A percentile compares a stretch with the other conserved stretches of the same genome.
phyloP scores from a whole-genome alignment of 345 rosid genomes.

The Barbarea vulgaris region DNA sequence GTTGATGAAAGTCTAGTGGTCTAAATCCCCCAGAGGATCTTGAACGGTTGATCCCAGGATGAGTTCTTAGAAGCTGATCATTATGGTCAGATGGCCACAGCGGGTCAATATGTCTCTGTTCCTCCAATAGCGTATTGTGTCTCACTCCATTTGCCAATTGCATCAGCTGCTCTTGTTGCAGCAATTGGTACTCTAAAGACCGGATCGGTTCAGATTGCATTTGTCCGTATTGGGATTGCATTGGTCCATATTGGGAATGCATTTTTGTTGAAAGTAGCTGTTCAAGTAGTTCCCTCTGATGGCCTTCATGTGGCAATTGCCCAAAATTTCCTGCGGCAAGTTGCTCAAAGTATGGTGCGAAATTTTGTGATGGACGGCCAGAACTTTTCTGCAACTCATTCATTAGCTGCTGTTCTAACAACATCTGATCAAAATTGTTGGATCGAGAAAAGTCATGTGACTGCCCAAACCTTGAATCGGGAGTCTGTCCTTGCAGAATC shows the following conservation, averaged over 20 bases:
- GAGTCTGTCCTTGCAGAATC: slow-evolving; percentile 56
- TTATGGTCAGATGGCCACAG: slow-evolving; percentile 65
- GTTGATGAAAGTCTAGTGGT: slow-evolving; percentile 52
- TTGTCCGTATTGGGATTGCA: slow-evolving; percentile 51
- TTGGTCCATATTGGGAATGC: slow-evolving; percentile 43
- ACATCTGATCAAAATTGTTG: slow-evolving; percentile 38
- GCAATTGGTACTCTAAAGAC: slow-evolving; percentile 64
- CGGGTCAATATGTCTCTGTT: slow-evolving; percentile 61
- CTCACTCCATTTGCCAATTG: slow-evolving; percentile 56
- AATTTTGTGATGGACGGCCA: slow-evolving; percentile 50
- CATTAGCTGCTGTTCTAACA: slow-evolving; percentile 42
- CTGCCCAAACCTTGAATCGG: slow-evolving; percentile 63
- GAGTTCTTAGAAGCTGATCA: slow-evolving; percentile 54
- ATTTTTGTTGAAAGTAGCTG: slow-evolving; percentile 41
- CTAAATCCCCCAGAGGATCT: slow-evolving; percentile 54
- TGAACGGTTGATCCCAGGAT: slow-evolving; percentile 47
- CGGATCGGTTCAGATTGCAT: slow-evolving; percentile 29
- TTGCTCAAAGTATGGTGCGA: slow-evolving; percentile 59
- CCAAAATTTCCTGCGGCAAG: slow-evolving; percentile 59
- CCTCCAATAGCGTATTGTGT: slow-evolving; percentile 54
- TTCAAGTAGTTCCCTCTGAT: slow-evolving; percentile 62
- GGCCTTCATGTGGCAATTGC: slow-evolving; percentile 54
- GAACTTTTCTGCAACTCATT: slow-evolving; percentile 45
- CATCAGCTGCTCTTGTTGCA: slow-evolving; percentile 62
- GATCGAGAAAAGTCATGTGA: slow-evolving; percentile 38